A percentile compares a stretch with the other conserved stretches of the same genome.
These are phyloP conservation scores for Athelia psychrophila DNA, from an alignment of 1,284 basidiomycete species.

Conservation along the genomic window DNA sequence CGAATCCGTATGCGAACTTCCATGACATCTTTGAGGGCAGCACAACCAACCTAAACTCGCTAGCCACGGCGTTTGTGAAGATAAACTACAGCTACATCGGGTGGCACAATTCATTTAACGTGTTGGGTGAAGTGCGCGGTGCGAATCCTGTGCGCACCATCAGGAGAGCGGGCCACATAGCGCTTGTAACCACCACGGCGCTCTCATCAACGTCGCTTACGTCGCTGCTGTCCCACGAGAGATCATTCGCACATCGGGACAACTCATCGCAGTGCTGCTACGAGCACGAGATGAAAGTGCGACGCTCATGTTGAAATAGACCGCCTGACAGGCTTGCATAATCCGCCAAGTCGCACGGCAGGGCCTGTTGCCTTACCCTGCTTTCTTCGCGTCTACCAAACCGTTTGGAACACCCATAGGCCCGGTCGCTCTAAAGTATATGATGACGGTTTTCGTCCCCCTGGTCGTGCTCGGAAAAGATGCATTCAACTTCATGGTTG, in stretches of 20 bases:
- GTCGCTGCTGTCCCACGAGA: constrained; percentile 39
- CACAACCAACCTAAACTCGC: constrained; percentile 22
- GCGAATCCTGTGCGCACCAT: constrained; percentile 38
- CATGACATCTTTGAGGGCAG: constrained; percentile 44
- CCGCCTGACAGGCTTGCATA: constrained; percentile 44
- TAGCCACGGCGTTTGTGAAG: constrained; percentile 42
- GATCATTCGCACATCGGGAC: constrained; percentile 37
- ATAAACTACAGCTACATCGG: constrained; percentile 44
- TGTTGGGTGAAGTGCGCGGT: constrained; percentile 38
- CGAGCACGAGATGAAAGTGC: too few relatives aligned
- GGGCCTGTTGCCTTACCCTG: constrained; percentile 40
- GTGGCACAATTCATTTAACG: constrained; percentile 42
- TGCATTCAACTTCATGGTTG: constrained; percentile 46
- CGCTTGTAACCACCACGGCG: constrained; percentile 36
- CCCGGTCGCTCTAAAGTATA: constrained; percentile 42
- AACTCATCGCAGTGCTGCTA: constrained; percentile 44
- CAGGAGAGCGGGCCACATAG: constrained; percentile 40
- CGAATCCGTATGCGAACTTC: constrained; percentile 49
- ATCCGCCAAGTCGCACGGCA: constrained; percentile 37
- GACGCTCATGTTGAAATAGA: constrained; percentile 17
- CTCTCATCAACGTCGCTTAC: constrained; percentile 47
- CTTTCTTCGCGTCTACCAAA: constrained; percentile 39
- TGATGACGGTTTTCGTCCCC: constrained; percentile 50
- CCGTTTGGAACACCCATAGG: constrained; percentile 46
- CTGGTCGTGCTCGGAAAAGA: constrained; percentile 50